A percentile compares a stretch with the other conserved stretches of the same genome.
Evolutionary conservation across 140 eudicot species (phyloP).

Genomic region (Erigeron philadelphicus): DNA sequence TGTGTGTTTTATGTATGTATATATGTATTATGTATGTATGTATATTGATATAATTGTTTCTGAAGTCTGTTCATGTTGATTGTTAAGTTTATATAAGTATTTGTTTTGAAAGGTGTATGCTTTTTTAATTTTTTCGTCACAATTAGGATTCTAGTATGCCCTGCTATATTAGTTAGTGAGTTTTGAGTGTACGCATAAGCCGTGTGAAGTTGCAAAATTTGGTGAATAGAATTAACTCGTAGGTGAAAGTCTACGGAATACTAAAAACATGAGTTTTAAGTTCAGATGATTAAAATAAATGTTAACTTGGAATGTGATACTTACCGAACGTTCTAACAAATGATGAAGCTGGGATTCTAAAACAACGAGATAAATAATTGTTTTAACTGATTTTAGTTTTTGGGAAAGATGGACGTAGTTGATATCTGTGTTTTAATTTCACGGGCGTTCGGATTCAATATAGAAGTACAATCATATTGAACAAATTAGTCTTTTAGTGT

Average conservation of each 20-base stretch:
- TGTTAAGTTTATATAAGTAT: too few species aligned
- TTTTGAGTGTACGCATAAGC: not conserved
- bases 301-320: not conserved
- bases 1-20: too few species aligned
- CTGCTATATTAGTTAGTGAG: too few species aligned
- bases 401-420: not conserved
- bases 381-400: not conserved
- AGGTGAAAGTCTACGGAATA: not conserved
- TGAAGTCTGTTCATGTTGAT: too few species aligned
- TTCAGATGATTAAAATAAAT: not conserved
- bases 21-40: too few species aligned
- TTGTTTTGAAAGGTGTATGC: too few species aligned
- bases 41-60: too few species aligned
- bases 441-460: not conserved
- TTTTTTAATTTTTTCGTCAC: too few species aligned
- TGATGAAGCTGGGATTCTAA: conserved; percentile 9
- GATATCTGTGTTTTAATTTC: not conserved
- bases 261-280: not conserved
- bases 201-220: not conserved
- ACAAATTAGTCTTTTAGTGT: too few species aligned
- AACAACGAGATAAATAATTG: conserved; percentile 12
- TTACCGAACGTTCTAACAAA: not conserved
- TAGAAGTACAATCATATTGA: too few species aligned
- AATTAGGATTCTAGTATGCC: too few species aligned
- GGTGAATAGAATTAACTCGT: not conserved